Percentiles rank a stretch among this genome's conserved stretches.
phyloP scores from a whole-genome alignment of 768 basidiomycete genomes.

The Macrolepiota fuliginosa region DNA sequence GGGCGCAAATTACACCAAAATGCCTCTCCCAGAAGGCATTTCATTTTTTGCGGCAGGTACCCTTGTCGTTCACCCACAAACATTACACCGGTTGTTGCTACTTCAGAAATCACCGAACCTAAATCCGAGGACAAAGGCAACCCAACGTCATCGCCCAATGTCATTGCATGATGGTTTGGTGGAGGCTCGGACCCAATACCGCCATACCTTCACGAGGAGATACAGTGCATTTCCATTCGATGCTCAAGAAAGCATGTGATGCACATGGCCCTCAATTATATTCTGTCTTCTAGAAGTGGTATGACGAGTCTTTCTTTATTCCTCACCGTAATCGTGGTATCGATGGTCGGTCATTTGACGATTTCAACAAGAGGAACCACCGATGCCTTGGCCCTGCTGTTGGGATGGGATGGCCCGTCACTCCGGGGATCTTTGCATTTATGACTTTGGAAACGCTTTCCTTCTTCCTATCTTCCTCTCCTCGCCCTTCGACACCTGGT shows the following conservation, averaged over 20 bases:
- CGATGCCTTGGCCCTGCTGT: background rate
- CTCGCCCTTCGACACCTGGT: background rate
- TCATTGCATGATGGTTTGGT: slow-evolving; percentile 97
- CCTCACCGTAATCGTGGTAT: background rate
- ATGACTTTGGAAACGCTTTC: background rate
- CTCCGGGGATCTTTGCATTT: background rate
- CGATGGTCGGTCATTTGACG: background rate
- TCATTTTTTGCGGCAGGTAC: slow-evolving; percentile 95
- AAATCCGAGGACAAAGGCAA: slow-evolving; percentile 22
- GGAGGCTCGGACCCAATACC: slow-evolving; percentile 96
- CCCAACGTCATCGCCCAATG: slow-evolving; percentile 38
- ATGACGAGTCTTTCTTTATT: too few relatives aligned
- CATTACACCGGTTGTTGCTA: slow-evolving; percentile 97
- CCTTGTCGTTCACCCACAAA: slow-evolving; percentile 91
- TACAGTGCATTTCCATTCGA: slow-evolving; percentile 80
- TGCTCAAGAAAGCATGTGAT: slow-evolving; percentile 75
- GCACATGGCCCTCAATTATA: slow-evolving; percentile 67
- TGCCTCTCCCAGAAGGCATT: slow-evolving; percentile 66
- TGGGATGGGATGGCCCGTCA: background rate
- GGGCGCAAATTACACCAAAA: slow-evolving; percentile 84
- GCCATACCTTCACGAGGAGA: slow-evolving; percentile 90
- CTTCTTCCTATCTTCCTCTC: background rate
- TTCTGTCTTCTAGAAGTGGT: slow-evolving; percentile 22
- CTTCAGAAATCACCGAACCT: slow-evolving; percentile 83
- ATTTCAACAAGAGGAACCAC: background rate